phyloP scores from a whole-genome alignment of 2,329 filamentous ascomycete species.

The Parastagonospora avenae region DNA sequence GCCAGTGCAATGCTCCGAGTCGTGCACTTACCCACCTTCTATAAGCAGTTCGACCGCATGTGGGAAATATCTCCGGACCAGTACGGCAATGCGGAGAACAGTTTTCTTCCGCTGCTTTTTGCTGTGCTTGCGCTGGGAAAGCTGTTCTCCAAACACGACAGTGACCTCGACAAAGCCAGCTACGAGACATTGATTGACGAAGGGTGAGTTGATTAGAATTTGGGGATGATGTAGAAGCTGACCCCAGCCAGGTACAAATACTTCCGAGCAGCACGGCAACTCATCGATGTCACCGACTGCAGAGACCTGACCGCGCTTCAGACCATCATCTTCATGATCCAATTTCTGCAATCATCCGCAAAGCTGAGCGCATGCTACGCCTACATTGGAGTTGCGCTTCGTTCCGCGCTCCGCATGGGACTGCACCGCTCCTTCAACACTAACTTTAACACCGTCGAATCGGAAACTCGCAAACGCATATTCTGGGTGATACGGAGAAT shows the following conservation, averaged over 20 bases:
- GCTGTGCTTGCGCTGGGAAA: constrained; percentile 55
- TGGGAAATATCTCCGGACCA: constrained; percentile 68
- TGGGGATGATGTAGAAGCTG: constrained; percentile 7
- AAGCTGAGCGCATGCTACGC: constrained; percentile 60
- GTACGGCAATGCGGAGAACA: constrained; percentile 53
- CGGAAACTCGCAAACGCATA: constrained; percentile 56
- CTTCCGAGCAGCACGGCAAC: constrained; percentile 54
- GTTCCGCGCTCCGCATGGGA: constrained; percentile 58
- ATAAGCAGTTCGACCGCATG: constrained; percentile 74
- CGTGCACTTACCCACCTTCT: constrained; percentile 82
- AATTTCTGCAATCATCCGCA: constrained; percentile 58
- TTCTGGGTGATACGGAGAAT: constrained; percentile 59
- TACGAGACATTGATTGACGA: constrained; percentile 56
- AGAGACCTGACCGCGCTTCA: constrained; percentile 57
- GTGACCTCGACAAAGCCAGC: constrained; percentile 43
- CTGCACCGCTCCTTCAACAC: constrained; percentile 55
- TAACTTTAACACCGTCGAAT: constrained; percentile 55
- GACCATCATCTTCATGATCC: constrained; percentile 59
- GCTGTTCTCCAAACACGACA: constrained; percentile 51
- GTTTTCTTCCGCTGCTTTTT: constrained; percentile 56
- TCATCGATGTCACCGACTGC: constrained; percentile 60
- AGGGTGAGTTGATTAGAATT: constrained; percentile 41
- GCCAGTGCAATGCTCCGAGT: constrained; percentile 70
- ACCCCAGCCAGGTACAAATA: constrained; percentile 51
- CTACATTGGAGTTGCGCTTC: constrained; percentile 57